phyloP scores from a whole-genome alignment of 805 yeast species.

The Zygoascus flipseniorum region DNA sequence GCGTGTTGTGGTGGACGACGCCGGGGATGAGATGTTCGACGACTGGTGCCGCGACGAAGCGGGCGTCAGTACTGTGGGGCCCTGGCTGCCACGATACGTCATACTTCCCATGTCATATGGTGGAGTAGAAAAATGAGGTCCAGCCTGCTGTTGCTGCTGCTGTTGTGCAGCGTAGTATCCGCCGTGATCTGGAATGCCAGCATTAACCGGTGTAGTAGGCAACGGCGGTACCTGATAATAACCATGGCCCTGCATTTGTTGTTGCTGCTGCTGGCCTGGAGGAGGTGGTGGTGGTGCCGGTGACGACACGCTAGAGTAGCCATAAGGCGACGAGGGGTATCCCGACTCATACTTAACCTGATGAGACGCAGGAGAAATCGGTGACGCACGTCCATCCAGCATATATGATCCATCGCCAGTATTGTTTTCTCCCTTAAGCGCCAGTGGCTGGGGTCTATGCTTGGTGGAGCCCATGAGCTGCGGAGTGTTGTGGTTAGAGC shows the following conservation, averaged over 20 bases:
- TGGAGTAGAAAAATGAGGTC: conserved; percentile 4
- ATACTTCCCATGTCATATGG: conserved; percentile 5
- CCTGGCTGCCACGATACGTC: conserved; percentile 2
- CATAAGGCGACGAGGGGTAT: conserved; percentile 13
- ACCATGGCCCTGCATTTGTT: conserved; percentile 9
- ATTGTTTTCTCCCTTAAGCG: conserved; percentile 2
- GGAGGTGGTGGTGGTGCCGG: neutral
- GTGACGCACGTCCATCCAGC: conserved; percentile 2
- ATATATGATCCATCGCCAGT: neutral
- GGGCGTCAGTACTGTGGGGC: neutral
- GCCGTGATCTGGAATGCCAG: neutral
- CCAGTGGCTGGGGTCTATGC: conserved; percentile 14
- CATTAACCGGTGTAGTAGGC: conserved; percentile 14
- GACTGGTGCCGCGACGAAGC: conserved; percentile 14
- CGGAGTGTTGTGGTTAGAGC: neutral
- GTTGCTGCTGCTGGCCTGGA: conserved; percentile 4
- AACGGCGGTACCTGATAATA: conserved; percentile 10
- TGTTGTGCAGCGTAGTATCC: neutral
- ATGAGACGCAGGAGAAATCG: conserved; percentile 5
- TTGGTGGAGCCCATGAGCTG: conserved; percentile 2
- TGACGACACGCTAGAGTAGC: neutral
- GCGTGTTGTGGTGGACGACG: conserved; percentile 13
- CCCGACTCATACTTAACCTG: conserved; percentile 1
- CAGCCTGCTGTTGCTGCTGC: conserved; percentile 1
- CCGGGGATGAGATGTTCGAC: conserved; percentile 16